Percentiles rank a stretch among this genome's conserved stretches.
These are phyloP conservation scores for Exophiala lecanii-corni DNA, from an alignment of 2,329 filamentous ascomycete genomes.

Conservation along the genomic window DNA sequence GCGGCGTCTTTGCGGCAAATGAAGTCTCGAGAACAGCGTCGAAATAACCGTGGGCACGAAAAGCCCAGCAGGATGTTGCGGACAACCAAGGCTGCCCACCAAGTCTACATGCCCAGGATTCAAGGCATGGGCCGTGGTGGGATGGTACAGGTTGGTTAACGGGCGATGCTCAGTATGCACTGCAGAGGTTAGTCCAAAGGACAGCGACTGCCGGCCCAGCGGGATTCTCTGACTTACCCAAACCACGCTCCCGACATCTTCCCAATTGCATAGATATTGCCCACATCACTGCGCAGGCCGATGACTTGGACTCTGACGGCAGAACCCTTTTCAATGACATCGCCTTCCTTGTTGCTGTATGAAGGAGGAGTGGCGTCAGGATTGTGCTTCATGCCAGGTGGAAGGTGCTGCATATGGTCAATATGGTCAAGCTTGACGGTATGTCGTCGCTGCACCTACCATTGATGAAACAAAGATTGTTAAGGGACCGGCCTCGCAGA, in stretches of 20 bases:
- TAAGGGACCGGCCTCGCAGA: conserved; percentile 45
- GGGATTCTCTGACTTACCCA: conserved; percentile 41
- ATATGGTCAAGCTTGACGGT: conserved; percentile 9
- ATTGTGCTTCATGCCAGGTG: conserved; percentile 87
- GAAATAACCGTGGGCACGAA: no score
- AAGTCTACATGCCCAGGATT: no score
- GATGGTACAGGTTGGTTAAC: no score
- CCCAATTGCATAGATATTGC: conserved; percentile 93
- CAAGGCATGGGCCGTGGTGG: no score
- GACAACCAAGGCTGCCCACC: no score
- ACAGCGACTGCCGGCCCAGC: not conserved
- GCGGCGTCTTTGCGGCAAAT: no score
- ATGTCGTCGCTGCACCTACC: conserved; percentile 3
- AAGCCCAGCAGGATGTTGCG: no score
- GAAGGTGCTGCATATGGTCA: conserved; percentile 53
- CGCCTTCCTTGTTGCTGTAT: conserved; percentile 85
- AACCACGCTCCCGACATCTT: conserved; percentile 78
- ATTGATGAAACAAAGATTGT: conserved; percentile 50
- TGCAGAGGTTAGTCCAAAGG: conserved; percentile 9
- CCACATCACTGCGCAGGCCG: conserved; percentile 87
- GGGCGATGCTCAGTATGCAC: conserved; percentile 5
- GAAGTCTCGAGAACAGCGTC: no score
- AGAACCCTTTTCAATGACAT: conserved; percentile 88
- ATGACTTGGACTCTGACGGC: conserved; percentile 93
- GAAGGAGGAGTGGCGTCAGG: conserved; percentile 94